Percentiles rank a stretch among this genome's conserved stretches.
These are phyloP conservation scores for Thermomyces lanuginosus DNA, from an alignment of 2,329 filamentous ascomycete genomes.

Conservation along the genomic window DNA sequence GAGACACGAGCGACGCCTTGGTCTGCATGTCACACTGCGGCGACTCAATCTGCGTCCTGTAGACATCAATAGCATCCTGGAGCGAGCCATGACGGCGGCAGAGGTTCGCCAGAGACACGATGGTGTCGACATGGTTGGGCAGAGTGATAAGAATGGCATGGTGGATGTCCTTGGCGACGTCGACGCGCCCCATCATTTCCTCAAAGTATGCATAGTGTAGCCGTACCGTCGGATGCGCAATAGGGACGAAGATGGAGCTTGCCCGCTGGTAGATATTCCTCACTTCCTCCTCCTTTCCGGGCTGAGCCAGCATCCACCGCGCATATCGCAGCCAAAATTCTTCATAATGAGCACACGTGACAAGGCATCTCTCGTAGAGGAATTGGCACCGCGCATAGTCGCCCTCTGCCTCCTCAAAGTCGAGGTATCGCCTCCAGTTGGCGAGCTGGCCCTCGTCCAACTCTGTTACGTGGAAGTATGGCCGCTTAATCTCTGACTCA, in stretches of 20 bases:
- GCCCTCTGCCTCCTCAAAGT: slow-evolving; percentile 81
- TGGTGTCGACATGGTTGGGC: slow-evolving; percentile 72
- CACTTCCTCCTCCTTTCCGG: slow-evolving; percentile 71
- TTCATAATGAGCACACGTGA: slow-evolving; percentile 86
- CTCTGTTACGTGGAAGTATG: slow-evolving; percentile 92
- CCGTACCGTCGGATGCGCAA: slow-evolving; percentile 67
- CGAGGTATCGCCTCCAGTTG: slow-evolving; percentile 93
- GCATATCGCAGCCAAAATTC: slow-evolving; percentile 98
- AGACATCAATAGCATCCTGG: slow-evolving; percentile 68
- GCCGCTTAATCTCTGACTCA: slow-evolving; percentile 84
- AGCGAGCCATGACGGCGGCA: slow-evolving; percentile 68
- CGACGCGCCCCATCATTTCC: slow-evolving; percentile 60
- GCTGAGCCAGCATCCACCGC: slow-evolving; percentile 75
- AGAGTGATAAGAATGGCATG: slow-evolving; percentile 58
- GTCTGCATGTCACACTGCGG: slow-evolving; percentile 56
- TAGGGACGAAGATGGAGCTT: slow-evolving; percentile 67
- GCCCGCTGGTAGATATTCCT: slow-evolving; percentile 85
- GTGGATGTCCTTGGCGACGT: slow-evolving; percentile 72
- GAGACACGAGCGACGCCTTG: slow-evolving; percentile 72
- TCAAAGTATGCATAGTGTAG: slow-evolving; percentile 92
- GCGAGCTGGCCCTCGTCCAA: slow-evolving; percentile 67
- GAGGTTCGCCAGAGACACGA: slow-evolving; percentile 74
- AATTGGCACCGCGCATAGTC: slow-evolving; percentile 60
- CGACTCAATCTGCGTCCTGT: slow-evolving; percentile 64
- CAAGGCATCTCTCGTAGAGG: slow-evolving; percentile 83